These are phyloP conservation scores for Pyrenophora graminea DNA, from an alignment of 2,329 filamentous ascomycete species.

Conservation along the genomic window DNA sequence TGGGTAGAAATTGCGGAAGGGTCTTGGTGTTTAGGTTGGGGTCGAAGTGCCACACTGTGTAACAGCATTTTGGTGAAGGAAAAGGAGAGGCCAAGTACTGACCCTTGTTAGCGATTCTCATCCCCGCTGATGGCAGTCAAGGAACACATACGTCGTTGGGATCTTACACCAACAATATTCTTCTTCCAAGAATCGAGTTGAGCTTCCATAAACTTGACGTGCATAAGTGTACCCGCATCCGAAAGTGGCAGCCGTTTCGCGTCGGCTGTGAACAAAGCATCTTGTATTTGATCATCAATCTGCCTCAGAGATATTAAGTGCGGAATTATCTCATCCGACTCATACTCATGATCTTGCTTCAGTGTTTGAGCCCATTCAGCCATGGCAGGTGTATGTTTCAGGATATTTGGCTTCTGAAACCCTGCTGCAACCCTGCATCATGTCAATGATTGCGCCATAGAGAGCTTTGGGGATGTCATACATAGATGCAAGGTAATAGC, in stretches of 20 bases:
- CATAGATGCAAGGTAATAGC: conserved; percentile 42
- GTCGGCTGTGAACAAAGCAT: conserved; percentile 30
- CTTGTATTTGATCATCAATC: conserved; percentile 42
- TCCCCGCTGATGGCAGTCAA: too few species aligned
- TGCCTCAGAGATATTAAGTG: conserved; percentile 34
- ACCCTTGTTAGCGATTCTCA: neutral
- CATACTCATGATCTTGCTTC: conserved; percentile 26
- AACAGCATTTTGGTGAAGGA: conserved; percentile 36
- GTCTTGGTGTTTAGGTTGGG: conserved; percentile 2
- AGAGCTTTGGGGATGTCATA: conserved; percentile 5
- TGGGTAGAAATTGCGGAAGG: conserved; percentile 15
- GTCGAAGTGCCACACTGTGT: conserved; percentile 33
- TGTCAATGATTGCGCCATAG: neutral
- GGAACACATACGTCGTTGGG: conserved; percentile 25
- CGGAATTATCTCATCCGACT: conserved; percentile 31
- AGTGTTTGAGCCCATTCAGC: conserved; percentile 30
- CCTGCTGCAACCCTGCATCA: conserved; percentile 31
- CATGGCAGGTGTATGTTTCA: conserved; percentile 38
- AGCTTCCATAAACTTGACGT: conserved; percentile 33
- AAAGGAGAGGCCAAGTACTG: conserved; percentile 36
- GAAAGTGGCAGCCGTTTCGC: conserved; percentile 27
- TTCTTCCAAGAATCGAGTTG: conserved; percentile 35
- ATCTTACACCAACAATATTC: conserved; percentile 12
- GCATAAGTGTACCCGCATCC: conserved; percentile 36
- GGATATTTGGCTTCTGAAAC: conserved; percentile 39